phyloP scores from a whole-genome alignment of 2,329 filamentous ascomycete genomes.

The Hirsutella minnesotensis region DNA sequence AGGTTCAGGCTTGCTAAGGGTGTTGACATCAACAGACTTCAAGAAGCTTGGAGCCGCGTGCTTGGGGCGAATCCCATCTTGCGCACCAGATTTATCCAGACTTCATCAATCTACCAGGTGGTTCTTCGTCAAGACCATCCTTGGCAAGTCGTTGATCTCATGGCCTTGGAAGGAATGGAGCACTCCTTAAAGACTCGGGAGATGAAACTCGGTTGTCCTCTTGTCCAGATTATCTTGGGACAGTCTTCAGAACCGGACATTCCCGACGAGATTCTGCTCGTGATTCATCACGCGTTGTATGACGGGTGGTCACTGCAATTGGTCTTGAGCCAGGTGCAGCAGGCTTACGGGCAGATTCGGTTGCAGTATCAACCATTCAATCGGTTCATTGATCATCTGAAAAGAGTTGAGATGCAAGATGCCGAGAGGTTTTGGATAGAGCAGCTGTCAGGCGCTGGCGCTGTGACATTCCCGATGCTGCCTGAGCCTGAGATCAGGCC shows the following conservation, averaged over 20 bases:
- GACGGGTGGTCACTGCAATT: conserved; percentile 40
- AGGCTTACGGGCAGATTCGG: conserved; percentile 21
- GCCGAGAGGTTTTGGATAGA: not conserved
- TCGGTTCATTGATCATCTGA: not conserved
- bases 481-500: conserved; percentile 1
- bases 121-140: conserved; percentile 12
- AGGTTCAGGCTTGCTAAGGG: conserved; percentile 23
- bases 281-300: conserved; percentile 39
- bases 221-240: conserved; percentile 27
- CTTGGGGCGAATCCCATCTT: conserved; percentile 24
- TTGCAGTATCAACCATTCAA: not conserved
- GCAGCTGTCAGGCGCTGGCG: not conserved
- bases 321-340: conserved; percentile 29
- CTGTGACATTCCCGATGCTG: not conserved
- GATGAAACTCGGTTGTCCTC: conserved; percentile 24
- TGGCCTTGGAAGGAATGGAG: not conserved
- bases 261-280: conserved; percentile 14
- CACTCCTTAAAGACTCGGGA: conserved; percentile 11
- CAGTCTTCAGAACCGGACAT: not conserved
- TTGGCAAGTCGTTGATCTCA: conserved; percentile 18
- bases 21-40: conserved; percentile 15
- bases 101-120: conserved; percentile 26
- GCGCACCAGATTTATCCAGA: conserved; percentile 29
- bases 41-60: conserved; percentile 25
- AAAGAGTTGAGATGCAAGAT: not conserved